Evolutionary conservation across 2,329 filamentous ascomycete species (phyloP), one percentile per base, ranked within the genome.

Genomic region (Phialophora expanda): DNA sequence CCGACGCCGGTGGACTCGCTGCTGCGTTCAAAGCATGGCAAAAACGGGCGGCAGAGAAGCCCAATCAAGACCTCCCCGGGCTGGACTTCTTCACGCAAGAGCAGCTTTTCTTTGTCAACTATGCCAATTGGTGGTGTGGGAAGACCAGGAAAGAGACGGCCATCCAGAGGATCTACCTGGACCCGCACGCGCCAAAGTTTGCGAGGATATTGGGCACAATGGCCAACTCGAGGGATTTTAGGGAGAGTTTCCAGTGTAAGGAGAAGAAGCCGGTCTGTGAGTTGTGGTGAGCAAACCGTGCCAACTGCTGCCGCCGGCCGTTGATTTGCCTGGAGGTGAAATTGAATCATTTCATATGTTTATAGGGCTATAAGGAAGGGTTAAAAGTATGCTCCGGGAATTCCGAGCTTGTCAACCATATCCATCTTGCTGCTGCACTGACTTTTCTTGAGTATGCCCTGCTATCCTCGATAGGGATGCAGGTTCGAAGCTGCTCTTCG

Each of bases 101-200:
- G 67, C 88, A 91, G 75, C 76, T 91, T 3, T 91, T 91, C 78
- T 91, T 90, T 72, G 80, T 91, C 32, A 83, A 83, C 1, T 91
- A 86, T 73, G 84, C 80, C 3, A 88, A 86, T 70, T 84, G 82
- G 77, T 91, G 87, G 87, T 92, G 90, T 74, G 83, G 85, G 41
- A 89, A 89, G 79, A 83, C 78, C 2, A 83, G 85, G 6, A 84
- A 85, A 66, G 86, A 87, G 70, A 79, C 83, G 5, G 84, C 85
- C 4, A 81, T 88, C 38, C 79, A 82, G 61, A 77, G 81, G 1
- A 84, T 90, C 57, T 86, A 87, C 72, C 84, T 81, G 0, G 88
- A 92, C 73, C 84, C 85, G 0, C 90, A 92, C 77, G 85, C 88
- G 4, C 89, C 89, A 0, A 84, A 85, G 38, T 83, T 83, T 71